Evolutionary conservation across 202 grass and related monocot species (phyloP), one percentile per base, ranked within the genome.

Genomic region (Panicum hallii): DNA sequence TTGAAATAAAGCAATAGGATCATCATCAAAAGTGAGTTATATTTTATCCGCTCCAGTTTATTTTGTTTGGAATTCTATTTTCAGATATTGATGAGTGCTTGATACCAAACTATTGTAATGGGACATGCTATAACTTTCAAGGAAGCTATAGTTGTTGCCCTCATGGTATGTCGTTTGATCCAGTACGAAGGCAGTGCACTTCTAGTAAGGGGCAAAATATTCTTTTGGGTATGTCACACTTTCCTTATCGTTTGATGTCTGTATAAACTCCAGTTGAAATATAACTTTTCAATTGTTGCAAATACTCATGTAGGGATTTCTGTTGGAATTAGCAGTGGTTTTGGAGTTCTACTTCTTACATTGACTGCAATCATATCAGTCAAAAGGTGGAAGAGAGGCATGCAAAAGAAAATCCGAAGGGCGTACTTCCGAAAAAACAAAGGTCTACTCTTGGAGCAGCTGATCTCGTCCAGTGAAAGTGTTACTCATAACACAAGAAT

Each of bases 321-420:
- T 60, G 8, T 46, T 77, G 83, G 83, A 55, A 50, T 86, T 79
- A 40, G 66, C 67, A 79, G 54, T 63, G 75, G 83, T 44, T 72
- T 85, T 52, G 83, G 83, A 62, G 75, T 79, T 49, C 44, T 85
- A 63, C 42, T 69, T 63, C 54, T 85, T 63, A 60, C 83, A 63
- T 28, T 79, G n/a, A 62, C 38, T 86, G 55, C n/a, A 19, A 34
- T 79, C 28, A 0, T 79, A 43, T 61, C 72, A 16, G 67, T 86
- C 34, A 86, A 48, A 79, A 79, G 67, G 42, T 86, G 32, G 75
- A 86, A 79, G 45, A 86, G 55, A 53, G n/a, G 7, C 16, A 30
- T 45, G 22, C 67, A 72, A 79, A 86, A 71, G 75, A 86, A 64
- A 79, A 79, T 79, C 6, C 52, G 52, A 75, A 75, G 52, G 72